Base-by-base conservation (phyloP, 2,329 filamentous ascomycete genomes). In the Fusarium sp. region DNA sequence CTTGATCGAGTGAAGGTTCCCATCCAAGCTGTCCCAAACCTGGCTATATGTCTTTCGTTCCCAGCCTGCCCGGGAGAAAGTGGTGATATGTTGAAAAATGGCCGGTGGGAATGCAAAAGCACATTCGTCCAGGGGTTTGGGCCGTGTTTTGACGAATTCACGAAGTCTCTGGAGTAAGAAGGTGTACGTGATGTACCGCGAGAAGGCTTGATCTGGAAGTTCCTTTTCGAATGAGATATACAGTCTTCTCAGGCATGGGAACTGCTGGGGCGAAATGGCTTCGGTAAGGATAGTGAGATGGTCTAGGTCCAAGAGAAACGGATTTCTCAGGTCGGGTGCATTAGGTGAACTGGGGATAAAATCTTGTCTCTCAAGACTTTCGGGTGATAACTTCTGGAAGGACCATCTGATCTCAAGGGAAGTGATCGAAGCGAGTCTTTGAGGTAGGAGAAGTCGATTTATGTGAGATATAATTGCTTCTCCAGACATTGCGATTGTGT, bases 341-440 rank as follows among this genome's bases (percentile, higher is more conserved):
- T 38, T 6, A 7, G 34, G 18, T 38, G 34, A 38, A 9, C 34
- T n/a, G 10, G 34, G 18, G 6, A n/a, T 18, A 30, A 14, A n/a
- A 11, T 34, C 12, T 44, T 20, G 20, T 25, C 30, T 8, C 25
- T 22, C 18, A 4, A 38, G 18, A 12, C 18, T n/a, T 0, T n/a
- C 34, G 6, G 6, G 18, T 6, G 45, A 12, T 29, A n/a, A 12
- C 5, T 18, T 8, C 8, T 15, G 10, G 6, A 55, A 15, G 7
- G 18, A 18, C 60, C 60, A 63, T 9, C 47, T 47, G 25, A 63
- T 43, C 7, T 62, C 57, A 5, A 63, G n/a, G 16, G 47, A 62
- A 12, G 32, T 62, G 6, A 47, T 18, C 2, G 9, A 11, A 15
- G 32, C 10, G 8, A 63, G 43, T 15, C 57, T 47, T n/a, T 47